Conservation (phyloP, 257 asterid species). For the Solanum dulcamara region DNA sequence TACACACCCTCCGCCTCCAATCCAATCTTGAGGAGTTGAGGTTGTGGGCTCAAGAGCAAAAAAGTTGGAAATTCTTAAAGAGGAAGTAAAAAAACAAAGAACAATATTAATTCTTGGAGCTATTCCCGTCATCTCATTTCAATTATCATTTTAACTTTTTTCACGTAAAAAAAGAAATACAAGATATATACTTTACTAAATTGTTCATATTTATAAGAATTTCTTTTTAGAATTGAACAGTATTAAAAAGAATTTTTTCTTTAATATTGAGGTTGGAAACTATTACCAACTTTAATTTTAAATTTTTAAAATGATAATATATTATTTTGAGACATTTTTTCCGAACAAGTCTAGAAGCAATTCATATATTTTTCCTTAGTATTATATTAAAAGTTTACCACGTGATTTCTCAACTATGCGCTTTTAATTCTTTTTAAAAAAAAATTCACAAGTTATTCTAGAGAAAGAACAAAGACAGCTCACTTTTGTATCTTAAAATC, state of each 20-base stretch:
- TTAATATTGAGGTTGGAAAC: neutral
- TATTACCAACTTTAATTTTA: neutral
- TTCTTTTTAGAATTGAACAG: neutral
- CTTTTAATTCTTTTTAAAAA: too few relatives aligned
- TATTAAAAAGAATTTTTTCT: neutral
- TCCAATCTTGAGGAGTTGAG: neutral
- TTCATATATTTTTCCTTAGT: neutral
- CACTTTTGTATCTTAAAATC: neutral
- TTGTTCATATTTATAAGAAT: too few relatives aligned
- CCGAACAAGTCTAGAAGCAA: neutral
- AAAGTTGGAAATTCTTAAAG: neutral
- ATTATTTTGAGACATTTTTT: neutral
- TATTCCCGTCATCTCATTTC: too few relatives aligned
- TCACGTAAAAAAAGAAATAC: too few relatives aligned
- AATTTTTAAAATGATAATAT: neutral
- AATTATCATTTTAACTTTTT: too few relatives aligned
- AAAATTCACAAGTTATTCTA: too few relatives aligned
- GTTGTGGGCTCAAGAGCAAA: neutral
- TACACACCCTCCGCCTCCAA: neutral
- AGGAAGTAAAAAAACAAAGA: too few relatives aligned
- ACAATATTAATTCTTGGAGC: neutral
- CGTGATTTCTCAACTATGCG: neutral
- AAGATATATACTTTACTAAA: too few relatives aligned
- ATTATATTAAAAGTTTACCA: neutral
- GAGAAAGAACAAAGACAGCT: neutral